phyloP scores from a whole-genome alignment of 2,329 filamentous ascomycete species.

The Ilyonectria sp. region DNA sequence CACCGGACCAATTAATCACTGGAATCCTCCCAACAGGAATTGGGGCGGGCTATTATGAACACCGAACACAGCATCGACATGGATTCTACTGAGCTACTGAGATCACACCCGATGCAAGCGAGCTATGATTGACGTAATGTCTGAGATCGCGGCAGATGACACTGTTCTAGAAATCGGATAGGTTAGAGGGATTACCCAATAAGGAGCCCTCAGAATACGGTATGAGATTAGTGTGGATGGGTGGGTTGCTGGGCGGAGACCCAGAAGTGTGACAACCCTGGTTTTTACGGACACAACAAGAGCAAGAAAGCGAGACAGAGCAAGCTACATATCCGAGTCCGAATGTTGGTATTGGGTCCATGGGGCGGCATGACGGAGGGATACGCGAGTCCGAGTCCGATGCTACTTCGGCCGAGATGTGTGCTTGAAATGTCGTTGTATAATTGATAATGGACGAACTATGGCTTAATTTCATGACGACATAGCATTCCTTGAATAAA shows the following conservation, averaged over 20 bases:
- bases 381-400: constrained; percentile 14
- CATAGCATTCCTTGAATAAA: too few species aligned
- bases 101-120: constrained; percentile 2
- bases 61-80: background rate
- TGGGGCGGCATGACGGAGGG: background rate
- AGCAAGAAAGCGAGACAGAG: background rate
- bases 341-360: background rate
- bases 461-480: too few species aligned
- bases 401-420: background rate
- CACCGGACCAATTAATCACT: constrained; percentile 7
- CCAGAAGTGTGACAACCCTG: constrained; percentile 6
- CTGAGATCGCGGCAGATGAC: constrained; percentile 9
- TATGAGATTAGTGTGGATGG: constrained; percentile 24
- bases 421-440: background rate
- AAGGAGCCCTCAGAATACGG: constrained; percentile 27
- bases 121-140: background rate
- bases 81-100: background rate
- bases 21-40: background rate
- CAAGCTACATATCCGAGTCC: constrained; percentile 1
- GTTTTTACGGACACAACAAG: background rate
- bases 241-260: constrained; percentile 8
- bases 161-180: constrained; percentile 6
- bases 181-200: constrained; percentile 19
- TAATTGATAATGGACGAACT: too few species aligned
- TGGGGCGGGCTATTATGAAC: background rate